These are phyloP conservation scores for Hyaloscypha variabilis DNA, from an alignment of 495 filamentous ascomycete genomes.

Conservation along the genomic window DNA sequence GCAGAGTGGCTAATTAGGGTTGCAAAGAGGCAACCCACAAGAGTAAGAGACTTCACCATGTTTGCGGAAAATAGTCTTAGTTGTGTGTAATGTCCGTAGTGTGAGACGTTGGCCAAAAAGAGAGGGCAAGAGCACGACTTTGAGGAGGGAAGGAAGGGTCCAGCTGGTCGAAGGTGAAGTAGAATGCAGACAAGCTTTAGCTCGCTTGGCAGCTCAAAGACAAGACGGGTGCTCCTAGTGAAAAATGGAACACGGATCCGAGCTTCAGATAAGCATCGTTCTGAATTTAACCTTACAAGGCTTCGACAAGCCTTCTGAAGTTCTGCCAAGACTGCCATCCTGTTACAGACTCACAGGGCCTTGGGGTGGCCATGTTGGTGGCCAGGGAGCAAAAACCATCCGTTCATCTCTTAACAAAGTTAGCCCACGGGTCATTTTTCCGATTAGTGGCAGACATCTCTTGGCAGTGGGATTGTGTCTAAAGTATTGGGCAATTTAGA, in stretches of 20 bases:
- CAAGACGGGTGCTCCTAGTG: not conserved
- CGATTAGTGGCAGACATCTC: not conserved
- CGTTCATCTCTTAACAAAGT: not conserved
- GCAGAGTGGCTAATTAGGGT: conserved; percentile 21
- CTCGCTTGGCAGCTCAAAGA: not conserved
- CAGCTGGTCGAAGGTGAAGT: conserved; percentile 7
- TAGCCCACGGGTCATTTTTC: not conserved
- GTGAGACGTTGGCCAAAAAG: not conserved
- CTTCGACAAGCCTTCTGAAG: not conserved
- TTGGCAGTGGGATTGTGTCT: not conserved
- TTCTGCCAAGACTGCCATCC: not conserved
- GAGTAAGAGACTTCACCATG: not conserved
- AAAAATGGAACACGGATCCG: not conserved
- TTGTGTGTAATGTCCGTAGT: not conserved
- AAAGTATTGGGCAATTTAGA: not conserved
- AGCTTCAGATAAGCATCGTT: too few species aligned
- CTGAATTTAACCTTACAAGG: too few species aligned
- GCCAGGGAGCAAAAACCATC: not conserved
- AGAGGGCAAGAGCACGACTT: not conserved
- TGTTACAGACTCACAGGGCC: not conserved
- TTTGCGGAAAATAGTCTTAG: not conserved
- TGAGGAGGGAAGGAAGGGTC: not conserved
- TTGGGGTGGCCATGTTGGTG: not conserved
- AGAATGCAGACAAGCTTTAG: not conserved
- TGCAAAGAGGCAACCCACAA: not conserved